These are phyloP conservation scores for Microstegium vimineum DNA, from an alignment of 176 grass and related monocot genomes.

Conservation along the genomic window DNA sequence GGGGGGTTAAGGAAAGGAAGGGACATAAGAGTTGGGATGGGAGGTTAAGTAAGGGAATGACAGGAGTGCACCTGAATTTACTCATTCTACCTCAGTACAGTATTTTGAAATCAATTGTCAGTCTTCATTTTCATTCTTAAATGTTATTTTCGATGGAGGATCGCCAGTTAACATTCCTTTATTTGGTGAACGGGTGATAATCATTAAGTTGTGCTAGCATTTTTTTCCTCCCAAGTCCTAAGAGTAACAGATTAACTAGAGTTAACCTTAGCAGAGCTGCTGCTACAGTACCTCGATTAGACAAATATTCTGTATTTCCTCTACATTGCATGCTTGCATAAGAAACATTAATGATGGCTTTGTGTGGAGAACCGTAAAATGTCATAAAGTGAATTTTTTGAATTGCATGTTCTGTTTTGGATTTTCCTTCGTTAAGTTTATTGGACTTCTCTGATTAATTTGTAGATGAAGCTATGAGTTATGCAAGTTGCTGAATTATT, in stretches of 20 bases:
- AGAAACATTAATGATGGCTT: background rate
- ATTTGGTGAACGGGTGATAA: background rate
- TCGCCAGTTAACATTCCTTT: background rate
- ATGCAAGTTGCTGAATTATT: constrained; percentile 18
- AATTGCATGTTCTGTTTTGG: background rate
- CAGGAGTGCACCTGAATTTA: background rate
- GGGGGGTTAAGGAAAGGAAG: too few relatives aligned
- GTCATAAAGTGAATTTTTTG: background rate
- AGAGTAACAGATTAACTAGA: background rate
- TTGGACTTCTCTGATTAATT: constrained; percentile 1
- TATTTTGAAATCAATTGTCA: background rate
- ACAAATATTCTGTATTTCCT: background rate
- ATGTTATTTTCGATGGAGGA: background rate
- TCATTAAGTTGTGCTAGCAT: background rate
- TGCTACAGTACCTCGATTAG: background rate
- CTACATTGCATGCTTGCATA: background rate
- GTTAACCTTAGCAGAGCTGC: too few relatives aligned
- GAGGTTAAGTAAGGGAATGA: too few relatives aligned
- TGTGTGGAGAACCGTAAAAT: background rate
- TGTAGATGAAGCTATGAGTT: background rate
- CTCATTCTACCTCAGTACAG: background rate
- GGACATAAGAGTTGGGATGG: too few relatives aligned
- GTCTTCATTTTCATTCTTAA: background rate
- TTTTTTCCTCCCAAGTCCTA: background rate
- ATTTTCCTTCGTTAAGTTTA: background rate